phyloP scores from a whole-genome alignment of 2,329 filamentous ascomycete species.

The Pseudogymnoascus sp. region DNA sequence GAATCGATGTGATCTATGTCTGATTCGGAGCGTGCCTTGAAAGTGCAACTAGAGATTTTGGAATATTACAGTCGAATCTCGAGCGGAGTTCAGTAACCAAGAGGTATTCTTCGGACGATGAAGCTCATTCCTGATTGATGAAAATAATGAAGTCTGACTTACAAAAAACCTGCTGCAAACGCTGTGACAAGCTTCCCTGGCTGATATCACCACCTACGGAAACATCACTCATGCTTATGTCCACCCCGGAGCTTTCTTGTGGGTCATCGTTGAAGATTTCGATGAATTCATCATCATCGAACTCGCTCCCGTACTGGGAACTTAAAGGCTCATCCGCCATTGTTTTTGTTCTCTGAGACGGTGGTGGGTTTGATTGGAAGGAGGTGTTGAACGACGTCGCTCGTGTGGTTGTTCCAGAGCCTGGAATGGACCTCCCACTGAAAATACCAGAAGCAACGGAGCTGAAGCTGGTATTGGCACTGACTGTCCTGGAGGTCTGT shows the following conservation, averaged over 20 bases:
- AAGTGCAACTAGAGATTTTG: background rate
- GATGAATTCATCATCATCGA: conserved; percentile 18
- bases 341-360: background rate
- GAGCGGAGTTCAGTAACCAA: background rate
- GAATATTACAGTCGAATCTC: background rate
- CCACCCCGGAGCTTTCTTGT: background rate
- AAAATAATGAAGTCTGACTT: conserved; percentile 6
- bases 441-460: conserved; percentile 17
- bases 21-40: background rate
- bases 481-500: background rate
- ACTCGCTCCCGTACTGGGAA: conserved; percentile 19
- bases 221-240: background rate
- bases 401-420: background rate
- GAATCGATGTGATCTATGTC: background rate
- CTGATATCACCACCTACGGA: conserved; percentile 10
- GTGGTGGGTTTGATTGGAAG: background rate
- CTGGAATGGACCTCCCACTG: conserved; percentile 9
- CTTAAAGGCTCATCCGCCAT: conserved; percentile 11
- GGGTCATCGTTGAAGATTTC: conserved; percentile 8
- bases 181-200: conserved; percentile 9
- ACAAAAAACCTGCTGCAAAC: conserved; percentile 16
- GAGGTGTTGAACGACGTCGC: conserved; percentile 14
- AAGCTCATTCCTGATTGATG: background rate
- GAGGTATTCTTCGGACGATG: too few relatives aligned
- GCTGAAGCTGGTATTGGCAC: conserved; percentile 17